Evolutionary conservation across 1,284 basidiomycete genomes (phyloP).

Genomic region (Hypsizygus ulmarius): DNA sequence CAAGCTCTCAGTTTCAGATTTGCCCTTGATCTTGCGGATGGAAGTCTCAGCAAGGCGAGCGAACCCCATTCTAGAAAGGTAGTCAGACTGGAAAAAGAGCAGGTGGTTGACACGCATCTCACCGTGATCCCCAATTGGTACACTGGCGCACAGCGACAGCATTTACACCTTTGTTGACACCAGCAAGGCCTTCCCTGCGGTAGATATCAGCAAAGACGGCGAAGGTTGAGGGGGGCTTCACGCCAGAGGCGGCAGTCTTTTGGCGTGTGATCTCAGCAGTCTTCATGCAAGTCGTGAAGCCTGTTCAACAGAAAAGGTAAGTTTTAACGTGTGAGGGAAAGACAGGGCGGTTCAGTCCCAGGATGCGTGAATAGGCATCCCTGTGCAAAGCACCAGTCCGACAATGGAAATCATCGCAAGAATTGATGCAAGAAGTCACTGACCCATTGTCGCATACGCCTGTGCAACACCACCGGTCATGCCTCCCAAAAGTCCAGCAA

Average conservation of each 20-base stretch:
- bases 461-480: conserved; percentile 98
- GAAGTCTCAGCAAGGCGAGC: conserved; percentile 87
- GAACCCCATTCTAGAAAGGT: conserved; percentile 83
- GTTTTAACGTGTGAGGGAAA: conserved; percentile 12
- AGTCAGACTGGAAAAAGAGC: not conserved
- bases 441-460: conserved; percentile 99
- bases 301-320: conserved; percentile 38
- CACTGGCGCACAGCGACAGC: conserved; percentile 97
- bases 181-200: conserved; percentile 87
- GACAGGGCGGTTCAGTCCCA: not conserved
- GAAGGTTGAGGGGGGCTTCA: conserved; percentile 92
- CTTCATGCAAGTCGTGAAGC: conserved; percentile 98
- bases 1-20: conserved; percentile 73
- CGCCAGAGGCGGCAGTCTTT: conserved; percentile 89
- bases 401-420: conserved; percentile 3
- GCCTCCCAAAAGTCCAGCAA: conserved; percentile 89
- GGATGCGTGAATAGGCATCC: conserved; percentile 5
- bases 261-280: conserved; percentile 98
- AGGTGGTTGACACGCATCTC: conserved; percentile 23
- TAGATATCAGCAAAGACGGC: conserved; percentile 95
- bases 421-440: conserved; percentile 31
- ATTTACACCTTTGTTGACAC: conserved; percentile 99
- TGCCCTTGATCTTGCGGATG: conserved; percentile 79
- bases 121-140: conserved; percentile 99
- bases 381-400: conserved; percentile 4